Base-by-base conservation (phyloP, 2,329 filamentous ascomycete genomes). In the Alternaria hordeiaustralica region DNA sequence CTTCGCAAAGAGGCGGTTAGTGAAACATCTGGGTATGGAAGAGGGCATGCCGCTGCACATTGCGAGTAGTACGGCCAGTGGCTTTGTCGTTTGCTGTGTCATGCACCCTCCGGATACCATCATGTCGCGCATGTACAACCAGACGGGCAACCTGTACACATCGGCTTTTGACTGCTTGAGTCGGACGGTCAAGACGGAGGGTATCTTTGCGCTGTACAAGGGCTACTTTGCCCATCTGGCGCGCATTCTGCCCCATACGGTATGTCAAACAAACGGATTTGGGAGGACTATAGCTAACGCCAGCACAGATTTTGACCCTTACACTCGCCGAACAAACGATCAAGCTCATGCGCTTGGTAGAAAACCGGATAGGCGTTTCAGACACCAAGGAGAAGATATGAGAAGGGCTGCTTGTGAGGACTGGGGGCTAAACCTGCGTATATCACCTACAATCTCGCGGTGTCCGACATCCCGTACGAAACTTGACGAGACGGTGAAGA, bases 61-160 rank as follows among this genome's bases (percentile, higher is more conserved):
- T 69, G 87, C 93, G 41, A 97, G 93, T 80, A 97, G 94, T 73
- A 90, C 95, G 5, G 90, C 89, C 41, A 97, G 93, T 75, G 96
- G 96, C 1, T 97, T 99, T 75, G 96, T 97, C 12, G 96, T 99
- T 18, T 99, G 96, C 84, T 93, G 92, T 72, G 90, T 98, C 68
- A 99, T 99, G 96, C 96, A 99, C 77, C 96, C 96, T 58, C 96
- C 96, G 87, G 96, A 99, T 80, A 99, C 96, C 6, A 92, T 99
- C 82, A 99, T 99, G 96, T 96, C 93, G 66, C 91, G 96, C 67
- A 90, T 99, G 85, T 99, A 99, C 86, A 99, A 99, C 84, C 96
- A 99, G 81, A 97, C 94, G 66, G 96, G 96, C 56, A 97, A 97
- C 78, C 87, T 99, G n/a, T 99, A 99, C 85, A 90, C 87, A 71